Percentiles rank a stretch among this genome's conserved stretches.
phyloP scores from a whole-genome alignment of 106 monocot genomes.

The Acanthochlamys bracteata region DNA sequence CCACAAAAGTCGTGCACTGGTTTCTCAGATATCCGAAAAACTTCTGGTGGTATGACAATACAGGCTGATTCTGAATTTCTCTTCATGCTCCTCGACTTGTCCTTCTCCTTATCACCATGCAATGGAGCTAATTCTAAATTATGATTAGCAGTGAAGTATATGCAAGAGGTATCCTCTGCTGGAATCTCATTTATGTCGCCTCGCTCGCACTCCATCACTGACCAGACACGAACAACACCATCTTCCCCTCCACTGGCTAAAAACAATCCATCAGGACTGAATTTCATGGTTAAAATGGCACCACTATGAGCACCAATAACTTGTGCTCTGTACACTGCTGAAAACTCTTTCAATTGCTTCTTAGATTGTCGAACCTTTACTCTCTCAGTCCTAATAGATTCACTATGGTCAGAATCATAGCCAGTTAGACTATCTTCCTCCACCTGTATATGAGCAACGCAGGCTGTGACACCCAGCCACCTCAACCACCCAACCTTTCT shows the following conservation, averaged over 20 bases:
- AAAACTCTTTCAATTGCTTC: constrained; percentile 70
- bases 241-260: constrained; percentile 90
- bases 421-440: constrained; percentile 14
- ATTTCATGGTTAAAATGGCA: constrained; percentile 70
- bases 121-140: constrained; percentile 39
- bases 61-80: constrained; percentile 45
- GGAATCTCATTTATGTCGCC: constrained; percentile 26
- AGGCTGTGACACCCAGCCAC: constrained; percentile 43
- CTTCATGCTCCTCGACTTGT: constrained; percentile 16
- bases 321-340: constrained; percentile 63
- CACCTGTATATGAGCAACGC: constrained; percentile 34
- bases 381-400: constrained; percentile 17
- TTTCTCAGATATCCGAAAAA: constrained; percentile 46
- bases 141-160: constrained; percentile 38
- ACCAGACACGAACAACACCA: constrained; percentile 75
- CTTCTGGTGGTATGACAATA: constrained; percentile 53
- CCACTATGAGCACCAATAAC: constrained; percentile 72
- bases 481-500: constrained; percentile 51
- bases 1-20: constrained; percentile 78
- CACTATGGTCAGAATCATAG: constrained; percentile 8
- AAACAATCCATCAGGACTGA: constrained; percentile 66
- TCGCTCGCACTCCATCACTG: constrained; percentile 27
- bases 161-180: constrained; percentile 49
- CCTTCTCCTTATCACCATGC: constrained; percentile 23
- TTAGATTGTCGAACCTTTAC: constrained; percentile 40